Percentiles rank a stretch among this genome's conserved stretches.
Evolutionary conservation across 495 filamentous ascomycete genomes (phyloP).

Genomic region (Beverwykella pulmonaria): DNA sequence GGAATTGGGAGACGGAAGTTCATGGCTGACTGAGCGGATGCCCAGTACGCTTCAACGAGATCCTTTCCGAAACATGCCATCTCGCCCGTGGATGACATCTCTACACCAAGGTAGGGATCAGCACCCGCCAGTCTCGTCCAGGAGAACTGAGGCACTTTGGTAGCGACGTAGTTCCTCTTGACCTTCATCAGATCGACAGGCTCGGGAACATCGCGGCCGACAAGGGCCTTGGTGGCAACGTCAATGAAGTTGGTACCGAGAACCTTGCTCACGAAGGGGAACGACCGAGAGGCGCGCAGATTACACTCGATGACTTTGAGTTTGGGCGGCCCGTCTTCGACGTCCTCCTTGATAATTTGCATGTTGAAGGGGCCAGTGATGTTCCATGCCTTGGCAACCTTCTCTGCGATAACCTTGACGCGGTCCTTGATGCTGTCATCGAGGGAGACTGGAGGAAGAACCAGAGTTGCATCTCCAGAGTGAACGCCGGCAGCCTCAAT

Average conservation of each 20-base stretch:
- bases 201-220: constrained; percentile 82
- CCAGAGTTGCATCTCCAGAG: constrained; percentile 88
- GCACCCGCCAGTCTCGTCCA: constrained; percentile 99
- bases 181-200: constrained; percentile 85
- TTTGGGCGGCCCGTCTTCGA: constrained; percentile 65
- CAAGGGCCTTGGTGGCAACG: constrained; percentile 88
- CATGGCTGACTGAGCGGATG: constrained; percentile 94
- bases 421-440: constrained; percentile 75
- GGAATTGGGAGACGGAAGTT: constrained; percentile 96
- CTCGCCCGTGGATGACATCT: constrained; percentile 96
- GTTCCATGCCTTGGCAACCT: constrained; percentile 94
- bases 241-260: constrained; percentile 98
- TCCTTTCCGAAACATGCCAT: constrained; percentile 98
- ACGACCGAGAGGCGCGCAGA: constrained; percentile 93
- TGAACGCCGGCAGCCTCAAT: constrained; percentile 96
- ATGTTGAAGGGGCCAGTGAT: constrained; percentile 99
- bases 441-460: constrained; percentile 83
- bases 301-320: constrained; percentile 99
- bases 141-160: constrained; percentile 97
- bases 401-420: constrained; percentile 90
- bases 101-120: constrained; percentile 95
- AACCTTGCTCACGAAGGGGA: constrained; percentile 97
- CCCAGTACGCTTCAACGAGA: constrained; percentile 95
- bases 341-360: constrained; percentile 95
- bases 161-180: constrained; percentile 89